A percentile compares a stretch with the other conserved stretches of the same genome.
Evolutionary conservation across 1,284 basidiomycete species (phyloP).

Genomic region (Puccinia brachypodii): DNA sequence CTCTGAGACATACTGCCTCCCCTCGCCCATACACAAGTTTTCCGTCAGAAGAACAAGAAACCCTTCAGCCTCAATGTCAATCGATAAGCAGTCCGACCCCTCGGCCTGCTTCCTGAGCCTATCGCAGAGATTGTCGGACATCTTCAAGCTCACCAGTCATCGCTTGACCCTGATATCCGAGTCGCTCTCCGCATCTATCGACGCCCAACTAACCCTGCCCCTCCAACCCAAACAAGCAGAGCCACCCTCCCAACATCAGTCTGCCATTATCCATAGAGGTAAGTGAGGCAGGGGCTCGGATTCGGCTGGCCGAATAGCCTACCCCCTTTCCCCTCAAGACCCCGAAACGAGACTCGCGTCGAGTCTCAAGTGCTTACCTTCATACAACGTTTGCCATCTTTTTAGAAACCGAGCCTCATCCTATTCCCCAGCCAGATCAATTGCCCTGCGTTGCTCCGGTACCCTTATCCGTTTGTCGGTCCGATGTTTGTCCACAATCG

Average conservation of each 20-base stretch:
- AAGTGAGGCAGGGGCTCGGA: too few relatives aligned
- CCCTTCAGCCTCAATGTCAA: too few relatives aligned
- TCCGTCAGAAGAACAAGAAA: too few relatives aligned
- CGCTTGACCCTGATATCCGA: background rate
- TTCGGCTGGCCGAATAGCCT: background rate
- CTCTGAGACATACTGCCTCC: too few relatives aligned
- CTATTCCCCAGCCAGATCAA: background rate
- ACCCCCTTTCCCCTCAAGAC: background rate
- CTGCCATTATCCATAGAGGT: background rate
- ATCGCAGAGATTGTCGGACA: background rate
- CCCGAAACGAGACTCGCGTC: background rate
- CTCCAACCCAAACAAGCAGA: background rate
- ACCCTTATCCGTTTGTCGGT: background rate
- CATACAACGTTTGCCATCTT: too few relatives aligned
- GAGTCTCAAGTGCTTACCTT: background rate
- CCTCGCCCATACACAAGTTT: too few relatives aligned
- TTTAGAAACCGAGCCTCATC: background rate
- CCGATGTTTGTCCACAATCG: background rate
- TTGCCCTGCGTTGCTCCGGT: background rate
- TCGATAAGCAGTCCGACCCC: background rate
- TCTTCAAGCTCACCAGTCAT: constrained; percentile 1
- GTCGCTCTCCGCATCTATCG: background rate
- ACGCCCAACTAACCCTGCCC: background rate
- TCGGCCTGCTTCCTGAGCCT: background rate
- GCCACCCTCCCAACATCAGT: background rate